Base-by-base conservation (phyloP, 257 asterid genomes). In the Solanum etuberosum region DNA sequence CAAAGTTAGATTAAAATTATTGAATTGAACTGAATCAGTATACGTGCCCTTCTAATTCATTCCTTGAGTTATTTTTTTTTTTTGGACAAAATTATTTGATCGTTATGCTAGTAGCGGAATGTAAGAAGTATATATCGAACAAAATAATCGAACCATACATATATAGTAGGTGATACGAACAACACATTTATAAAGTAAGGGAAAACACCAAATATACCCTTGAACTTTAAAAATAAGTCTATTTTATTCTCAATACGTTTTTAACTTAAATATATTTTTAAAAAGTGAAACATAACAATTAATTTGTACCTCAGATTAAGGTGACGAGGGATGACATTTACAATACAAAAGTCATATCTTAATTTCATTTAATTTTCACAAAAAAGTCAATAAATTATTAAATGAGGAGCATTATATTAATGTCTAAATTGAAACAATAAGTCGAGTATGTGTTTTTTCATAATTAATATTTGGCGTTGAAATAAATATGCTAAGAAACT, bases 31-130 rank as follows among this genome's bases (percentile, higher is more conserved):
- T 23, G 29, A 59, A 59, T 9, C 5, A 0, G 6, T 59, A 59
- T 5, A 9, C 2, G 12, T 43, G 16, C 5, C 16, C 71, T 18
- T 57, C 25, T 61, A 63, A 23, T 12, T n/a, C 32, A 12, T 43
- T 2, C 16, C 16, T 0, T 1, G 4, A 1, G 6, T 43, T 1
- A 11, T 12, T 43, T 43, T 43, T 1, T 42, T 12, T 43, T 43
- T 43, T 4, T 43, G 5, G 15, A 43, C 51, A 12, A 43, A 43
- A 6, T 13, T 25, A 25, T 0, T 31, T 5, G 8, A 25, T 65
- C 4, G 18, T 65, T 25, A 20, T 65, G 4, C 1, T 15, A 2
- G 0, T 20, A 2, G 1, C 3, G 7, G 25, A 0, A 23, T 9
- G 2, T 25, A 65, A 65, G 4, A 65, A 65, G 4, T 65, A 51